Conservation (phyloP, 176 grass and related monocot species). For the Triticum dicoccoides region DNA sequence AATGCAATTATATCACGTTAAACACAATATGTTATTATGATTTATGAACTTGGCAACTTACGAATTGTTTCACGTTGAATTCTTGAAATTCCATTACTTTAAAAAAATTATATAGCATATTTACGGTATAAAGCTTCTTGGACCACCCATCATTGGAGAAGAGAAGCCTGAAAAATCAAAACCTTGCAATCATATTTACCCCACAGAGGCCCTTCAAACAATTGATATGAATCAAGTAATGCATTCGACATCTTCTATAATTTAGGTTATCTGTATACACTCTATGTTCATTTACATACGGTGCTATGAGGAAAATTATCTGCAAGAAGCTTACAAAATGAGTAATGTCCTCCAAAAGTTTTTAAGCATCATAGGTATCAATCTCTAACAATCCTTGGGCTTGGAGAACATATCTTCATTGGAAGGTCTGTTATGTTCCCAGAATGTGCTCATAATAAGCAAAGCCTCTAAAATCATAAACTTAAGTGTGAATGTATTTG, state of each 20-base stretch:
- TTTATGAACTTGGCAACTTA: too few relatives aligned
- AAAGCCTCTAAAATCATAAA: constrained; percentile 85
- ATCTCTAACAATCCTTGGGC: constrained; percentile 61
- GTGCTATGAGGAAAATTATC: constrained; percentile 65
- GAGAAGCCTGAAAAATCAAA: too few relatives aligned
- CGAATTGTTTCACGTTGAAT: too few relatives aligned
- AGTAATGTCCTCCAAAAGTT: constrained; percentile 81
- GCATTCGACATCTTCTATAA: background rate
- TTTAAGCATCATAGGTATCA: constrained; percentile 50
- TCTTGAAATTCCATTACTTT: too few relatives aligned
- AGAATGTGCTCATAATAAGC: constrained; percentile 36
- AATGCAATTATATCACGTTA: too few relatives aligned
- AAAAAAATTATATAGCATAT: too few relatives aligned
- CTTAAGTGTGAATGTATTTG: constrained; percentile 75
- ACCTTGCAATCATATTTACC: too few relatives aligned
- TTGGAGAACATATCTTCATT: constrained; percentile 78
- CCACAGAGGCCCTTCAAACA: constrained; percentile 55
- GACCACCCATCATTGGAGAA: too few relatives aligned
- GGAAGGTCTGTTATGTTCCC: constrained; percentile 44
- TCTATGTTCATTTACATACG: constrained; percentile 6
- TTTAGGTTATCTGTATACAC: background rate
- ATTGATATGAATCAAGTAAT: constrained; percentile 88
- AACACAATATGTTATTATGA: too few relatives aligned
- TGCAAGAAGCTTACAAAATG: constrained; percentile 66
- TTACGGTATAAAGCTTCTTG: too few relatives aligned